Evolutionary conservation across 257 asterid species (phyloP).

Genomic region (Ligustrum vulgare): DNA sequence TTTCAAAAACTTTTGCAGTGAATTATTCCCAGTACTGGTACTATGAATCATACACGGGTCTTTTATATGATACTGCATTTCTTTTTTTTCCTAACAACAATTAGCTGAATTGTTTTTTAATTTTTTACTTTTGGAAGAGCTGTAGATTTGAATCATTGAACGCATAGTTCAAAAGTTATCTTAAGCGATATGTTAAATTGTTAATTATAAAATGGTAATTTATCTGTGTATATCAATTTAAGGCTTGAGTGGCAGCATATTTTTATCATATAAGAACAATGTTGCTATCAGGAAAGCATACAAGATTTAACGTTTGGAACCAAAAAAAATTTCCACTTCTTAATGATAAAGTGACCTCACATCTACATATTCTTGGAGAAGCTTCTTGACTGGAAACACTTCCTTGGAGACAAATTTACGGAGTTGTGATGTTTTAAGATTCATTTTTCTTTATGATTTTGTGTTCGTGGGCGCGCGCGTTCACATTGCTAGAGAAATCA

Average conservation of each 20-base stretch:
- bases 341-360: too few species aligned
- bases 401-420: too few species aligned
- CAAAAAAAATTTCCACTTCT: too few species aligned
- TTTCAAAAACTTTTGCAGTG: constrained; percentile 60
- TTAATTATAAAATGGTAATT: background rate
- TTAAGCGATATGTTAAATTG: background rate
- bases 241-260: background rate
- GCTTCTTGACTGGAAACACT: too few species aligned
- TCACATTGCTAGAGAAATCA: constrained; percentile 75
- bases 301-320: background rate
- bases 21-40: constrained; percentile 70
- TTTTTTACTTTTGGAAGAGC: background rate
- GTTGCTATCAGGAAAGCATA: background rate
- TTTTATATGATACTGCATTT: background rate
- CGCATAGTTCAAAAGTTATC: background rate
- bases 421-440: too few species aligned
- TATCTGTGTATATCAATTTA: background rate
- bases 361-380: too few species aligned
- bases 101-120: background rate
- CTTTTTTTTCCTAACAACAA: background rate
- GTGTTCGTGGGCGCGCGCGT: constrained; percentile 66
- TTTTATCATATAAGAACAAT: background rate
- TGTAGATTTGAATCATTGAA: constrained; percentile 5
- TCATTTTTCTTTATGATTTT: too few species aligned
- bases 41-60: background rate